These are phyloP conservation scores for Exophiala phaeomuriformis DNA, from an alignment of 2,329 filamentous ascomycete species.

Conservation along the genomic window DNA sequence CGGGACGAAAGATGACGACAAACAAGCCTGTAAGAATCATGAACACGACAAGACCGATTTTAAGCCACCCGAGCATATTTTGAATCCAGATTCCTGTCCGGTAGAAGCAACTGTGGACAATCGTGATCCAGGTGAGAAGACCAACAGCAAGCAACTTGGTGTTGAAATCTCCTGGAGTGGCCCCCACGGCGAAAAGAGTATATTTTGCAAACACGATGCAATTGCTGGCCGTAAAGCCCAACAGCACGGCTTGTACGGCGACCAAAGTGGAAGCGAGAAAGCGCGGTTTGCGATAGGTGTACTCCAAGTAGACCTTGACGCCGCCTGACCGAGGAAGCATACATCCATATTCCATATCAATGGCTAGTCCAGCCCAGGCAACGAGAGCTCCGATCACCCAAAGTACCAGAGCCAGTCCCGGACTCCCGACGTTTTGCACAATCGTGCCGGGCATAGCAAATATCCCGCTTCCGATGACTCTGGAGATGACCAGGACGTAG, in stretches of 20 bases:
- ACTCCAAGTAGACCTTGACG: conserved; percentile 64
- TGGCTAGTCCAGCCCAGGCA: conserved; percentile 53
- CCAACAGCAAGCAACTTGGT: conserved; percentile 52
- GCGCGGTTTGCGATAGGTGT: conserved; percentile 56
- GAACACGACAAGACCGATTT: conserved; percentile 24
- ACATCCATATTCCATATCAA: conserved; percentile 61
- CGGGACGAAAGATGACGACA: conserved; percentile 41
- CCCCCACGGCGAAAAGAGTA: conserved; percentile 51
- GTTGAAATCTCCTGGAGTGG: conserved; percentile 45
- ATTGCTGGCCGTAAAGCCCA: conserved; percentile 60
- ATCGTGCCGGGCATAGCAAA: conserved; percentile 66
- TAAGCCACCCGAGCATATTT: conserved; percentile 25
- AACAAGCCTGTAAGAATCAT: conserved; percentile 57
- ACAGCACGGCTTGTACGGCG: conserved; percentile 55
- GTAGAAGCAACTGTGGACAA: conserved; percentile 54
- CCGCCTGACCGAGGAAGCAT: conserved; percentile 65
- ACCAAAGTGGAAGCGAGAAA: conserved; percentile 59
- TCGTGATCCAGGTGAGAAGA: conserved; percentile 50
- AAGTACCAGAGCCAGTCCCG: conserved; percentile 54
- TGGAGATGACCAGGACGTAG: conserved; percentile 60
- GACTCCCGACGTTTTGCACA: conserved; percentile 57
- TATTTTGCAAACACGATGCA: conserved; percentile 64
- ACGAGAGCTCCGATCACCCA: conserved; percentile 59
- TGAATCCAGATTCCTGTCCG: conserved; percentile 25
- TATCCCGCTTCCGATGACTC: conserved; percentile 63